Percentiles rank a stretch among this genome's conserved stretches.
These are phyloP conservation scores for Rosa multiflora DNA, from an alignment of 306 rosid species.

Conservation along the genomic window DNA sequence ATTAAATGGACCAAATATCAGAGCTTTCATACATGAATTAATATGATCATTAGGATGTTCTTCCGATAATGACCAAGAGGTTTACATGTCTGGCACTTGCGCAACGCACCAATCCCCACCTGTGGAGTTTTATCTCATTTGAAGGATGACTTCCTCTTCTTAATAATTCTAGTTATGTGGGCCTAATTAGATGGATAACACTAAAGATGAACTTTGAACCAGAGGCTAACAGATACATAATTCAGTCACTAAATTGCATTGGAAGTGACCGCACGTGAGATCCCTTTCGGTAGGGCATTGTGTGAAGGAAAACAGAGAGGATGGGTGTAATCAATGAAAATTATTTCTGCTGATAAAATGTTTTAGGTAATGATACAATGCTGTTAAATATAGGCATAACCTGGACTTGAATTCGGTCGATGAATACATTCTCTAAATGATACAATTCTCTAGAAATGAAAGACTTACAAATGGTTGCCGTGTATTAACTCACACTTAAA, in stretches of 20 bases:
- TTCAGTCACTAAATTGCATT: not conserved
- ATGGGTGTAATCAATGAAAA: not conserved
- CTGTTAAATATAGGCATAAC: not conserved
- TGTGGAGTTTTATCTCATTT: too few relatives aligned
- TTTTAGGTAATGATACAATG: not conserved
- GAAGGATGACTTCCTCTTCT: too few relatives aligned
- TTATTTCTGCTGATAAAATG: not conserved
- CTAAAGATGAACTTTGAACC: not conserved
- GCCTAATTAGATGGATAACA: too few relatives aligned
- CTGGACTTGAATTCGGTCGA: not conserved
- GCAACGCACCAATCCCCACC: not conserved
- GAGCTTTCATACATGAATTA: not conserved
- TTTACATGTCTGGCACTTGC: not conserved
- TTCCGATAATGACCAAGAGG: not conserved
- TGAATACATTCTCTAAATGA: constrained; percentile 13
- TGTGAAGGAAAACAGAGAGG: not conserved
- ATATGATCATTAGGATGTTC: not conserved
- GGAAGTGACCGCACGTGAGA: not conserved
- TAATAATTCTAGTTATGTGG: too few relatives aligned
- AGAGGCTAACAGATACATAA: not conserved
- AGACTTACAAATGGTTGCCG: not conserved
- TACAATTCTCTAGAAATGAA: constrained; percentile 9
- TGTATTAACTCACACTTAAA: not conserved
- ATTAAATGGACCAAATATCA: not conserved
- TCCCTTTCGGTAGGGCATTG: not conserved